phyloP scores from a whole-genome alignment of 441 rosid species.

The Raphanus hybrid region DNA sequence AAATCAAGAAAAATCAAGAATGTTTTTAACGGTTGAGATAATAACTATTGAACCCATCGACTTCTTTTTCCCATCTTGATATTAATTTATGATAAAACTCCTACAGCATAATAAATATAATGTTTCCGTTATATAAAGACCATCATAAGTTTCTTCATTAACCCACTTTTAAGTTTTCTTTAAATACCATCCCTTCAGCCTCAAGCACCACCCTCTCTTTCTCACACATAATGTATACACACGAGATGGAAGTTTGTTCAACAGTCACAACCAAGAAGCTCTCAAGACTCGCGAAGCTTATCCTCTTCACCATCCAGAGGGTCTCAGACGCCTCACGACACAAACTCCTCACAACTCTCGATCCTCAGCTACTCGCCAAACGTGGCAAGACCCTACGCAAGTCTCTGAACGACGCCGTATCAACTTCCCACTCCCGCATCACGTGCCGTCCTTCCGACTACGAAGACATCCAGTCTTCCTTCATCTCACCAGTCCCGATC shows the following conservation, averaged over 20 bases:
- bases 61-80: conserved; percentile 16
- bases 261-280: conserved; percentile 54
- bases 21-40: conserved; percentile 24
- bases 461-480: conserved; percentile 46
- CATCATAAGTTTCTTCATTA: conserved; percentile 39
- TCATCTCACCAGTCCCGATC: conserved; percentile 57
- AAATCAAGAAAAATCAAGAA: conserved; percentile 5
- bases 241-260: conserved; percentile 51
- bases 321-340: conserved; percentile 56
- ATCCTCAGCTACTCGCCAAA: conserved; percentile 54
- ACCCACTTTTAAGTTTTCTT: conserved; percentile 25
- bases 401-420: conserved; percentile 58
- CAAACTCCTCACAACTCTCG: conserved; percentile 51
- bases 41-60: conserved; percentile 39
- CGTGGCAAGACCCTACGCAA: conserved; percentile 65
- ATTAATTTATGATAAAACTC: conserved; percentile 10
- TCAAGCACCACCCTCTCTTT: conserved; percentile 11
- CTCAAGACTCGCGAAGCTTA: conserved; percentile 48
- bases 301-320: conserved; percentile 55
- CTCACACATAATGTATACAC: conserved; percentile 29
- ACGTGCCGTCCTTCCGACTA: conserved; percentile 57
- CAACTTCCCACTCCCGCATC: conserved; percentile 50
- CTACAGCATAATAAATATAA: conserved; percentile 26
- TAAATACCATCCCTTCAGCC: conserved; percentile 32
- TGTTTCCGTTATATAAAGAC: conserved; percentile 38